A percentile compares a stretch with the other conserved stretches of the same genome.
phyloP scores from a whole-genome alignment of 257 asterid genomes.

The Echites panduratus region DNA sequence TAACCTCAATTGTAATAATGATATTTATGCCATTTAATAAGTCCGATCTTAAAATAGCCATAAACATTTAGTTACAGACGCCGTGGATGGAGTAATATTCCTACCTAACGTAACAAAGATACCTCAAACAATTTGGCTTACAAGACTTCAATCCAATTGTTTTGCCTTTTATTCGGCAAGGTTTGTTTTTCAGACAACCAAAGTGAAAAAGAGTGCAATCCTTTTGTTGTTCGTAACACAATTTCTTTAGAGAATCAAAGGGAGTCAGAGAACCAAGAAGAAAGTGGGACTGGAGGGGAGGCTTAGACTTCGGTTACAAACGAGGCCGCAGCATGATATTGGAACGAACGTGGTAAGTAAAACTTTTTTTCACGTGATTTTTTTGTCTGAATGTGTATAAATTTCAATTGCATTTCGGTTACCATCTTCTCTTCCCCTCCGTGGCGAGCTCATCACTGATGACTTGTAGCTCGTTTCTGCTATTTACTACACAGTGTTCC shows the following conservation, averaged over 20 bases:
- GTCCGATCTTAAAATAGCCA: no score
- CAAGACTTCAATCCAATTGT: no score
- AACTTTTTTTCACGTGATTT: not conserved
- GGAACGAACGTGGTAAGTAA: not conserved
- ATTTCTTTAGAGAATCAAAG: not conserved
- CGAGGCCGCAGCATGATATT: not conserved
- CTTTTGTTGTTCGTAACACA: not conserved
- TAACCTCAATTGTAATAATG: no score
- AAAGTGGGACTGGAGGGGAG: not conserved
- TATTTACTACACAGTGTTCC: not conserved
- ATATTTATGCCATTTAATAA: no score
- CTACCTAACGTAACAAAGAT: no score
- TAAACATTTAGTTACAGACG: no score
- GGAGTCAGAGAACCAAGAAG: not conserved
- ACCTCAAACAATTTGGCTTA: no score
- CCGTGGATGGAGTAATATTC: no score
- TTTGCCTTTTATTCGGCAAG: no score
- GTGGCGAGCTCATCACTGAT: not conserved
- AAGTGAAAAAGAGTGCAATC: not conserved
- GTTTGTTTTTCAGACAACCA: not conserved
- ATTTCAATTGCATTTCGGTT: constrained; percentile 5
- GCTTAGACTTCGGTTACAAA: not conserved
- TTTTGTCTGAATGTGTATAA: constrained; percentile 11
- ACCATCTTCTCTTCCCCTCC: not conserved
- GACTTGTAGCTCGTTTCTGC: not conserved